These are phyloP conservation scores for Trichodelitschia bisporula DNA, from an alignment of 495 filamentous ascomycete genomes.

Conservation along the genomic window DNA sequence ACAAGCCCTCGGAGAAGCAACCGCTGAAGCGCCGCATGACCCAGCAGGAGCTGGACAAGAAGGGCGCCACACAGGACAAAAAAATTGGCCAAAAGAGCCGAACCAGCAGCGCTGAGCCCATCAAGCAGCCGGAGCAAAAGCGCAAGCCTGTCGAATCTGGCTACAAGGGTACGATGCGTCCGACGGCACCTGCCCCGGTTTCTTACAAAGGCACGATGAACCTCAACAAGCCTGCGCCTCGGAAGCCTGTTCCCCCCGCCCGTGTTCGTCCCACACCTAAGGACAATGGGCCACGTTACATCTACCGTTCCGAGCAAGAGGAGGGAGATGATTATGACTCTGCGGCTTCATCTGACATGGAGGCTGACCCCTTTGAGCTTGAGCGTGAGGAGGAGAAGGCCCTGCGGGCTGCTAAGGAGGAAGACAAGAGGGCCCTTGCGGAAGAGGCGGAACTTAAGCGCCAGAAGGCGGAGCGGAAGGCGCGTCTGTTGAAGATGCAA, in stretches of 20 bases:
- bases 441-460: conserved; percentile 28
- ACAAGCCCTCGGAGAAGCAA: conserved; percentile 19
- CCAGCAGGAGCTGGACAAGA: conserved; percentile 5
- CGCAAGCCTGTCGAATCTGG: conserved; percentile 11
- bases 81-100: conserved; percentile 3
- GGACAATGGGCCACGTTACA: conserved; percentile 7
- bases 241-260: conserved; percentile 1
- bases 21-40: conserved; percentile 11
- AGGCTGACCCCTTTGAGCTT: conserved; percentile 33
- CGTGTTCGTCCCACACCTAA: conserved; percentile 1
- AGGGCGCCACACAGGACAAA: conserved; percentile 2
- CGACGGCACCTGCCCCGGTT: conserved; percentile 11
- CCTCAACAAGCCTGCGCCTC: conserved; percentile 3
- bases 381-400: conserved; percentile 31
- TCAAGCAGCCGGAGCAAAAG: conserved; percentile 20
- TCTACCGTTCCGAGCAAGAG: conserved; percentile 11
- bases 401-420: conserved; percentile 23
- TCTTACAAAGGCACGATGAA: conserved; percentile 16
- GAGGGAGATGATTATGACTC: conserved; percentile 26
- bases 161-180: conserved; percentile 35
- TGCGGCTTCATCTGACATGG: conserved; percentile 38
- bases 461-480: conserved; percentile 31
- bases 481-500: too few relatives aligned
- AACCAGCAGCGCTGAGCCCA: conserved; percentile 15
- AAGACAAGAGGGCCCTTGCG: conserved; percentile 32